A percentile compares a stretch with the other conserved stretches of the same genome.
Conservation (phyloP, 768 basidiomycete species). For the Xerocomellus intermedius region DNA sequence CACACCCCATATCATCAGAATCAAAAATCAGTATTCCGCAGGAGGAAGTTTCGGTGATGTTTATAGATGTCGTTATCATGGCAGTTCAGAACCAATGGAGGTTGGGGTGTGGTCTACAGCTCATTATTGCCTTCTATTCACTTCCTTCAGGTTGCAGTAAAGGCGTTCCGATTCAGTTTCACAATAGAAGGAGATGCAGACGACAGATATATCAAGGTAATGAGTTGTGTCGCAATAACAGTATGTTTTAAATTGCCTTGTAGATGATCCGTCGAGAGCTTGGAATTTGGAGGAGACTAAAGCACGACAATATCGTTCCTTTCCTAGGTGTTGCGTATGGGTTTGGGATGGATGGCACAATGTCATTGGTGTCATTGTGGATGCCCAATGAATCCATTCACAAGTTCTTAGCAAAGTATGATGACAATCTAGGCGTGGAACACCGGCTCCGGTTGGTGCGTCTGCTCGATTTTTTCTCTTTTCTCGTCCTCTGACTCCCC, state of each 20-base stretch:
- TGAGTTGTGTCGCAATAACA: accelerated
- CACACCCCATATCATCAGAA: neutral
- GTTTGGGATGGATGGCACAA: conserved; percentile 23
- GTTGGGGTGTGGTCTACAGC: neutral
- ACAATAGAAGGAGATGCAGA: neutral
- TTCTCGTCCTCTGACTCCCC: conserved; percentile 18
- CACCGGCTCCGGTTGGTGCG: conserved; percentile 18
- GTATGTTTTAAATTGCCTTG: accelerated
- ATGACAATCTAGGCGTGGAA: neutral
- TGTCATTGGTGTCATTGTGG: conserved; percentile 34
- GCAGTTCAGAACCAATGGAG: neutral
- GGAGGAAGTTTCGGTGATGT: conserved; percentile 5
- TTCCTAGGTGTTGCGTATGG: conserved; percentile 14
- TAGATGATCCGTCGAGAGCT: conserved; percentile 30
- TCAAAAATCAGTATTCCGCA: neutral
- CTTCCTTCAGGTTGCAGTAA: conserved; percentile 23
- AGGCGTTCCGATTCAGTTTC: conserved; percentile 14
- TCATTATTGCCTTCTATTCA: neutral
- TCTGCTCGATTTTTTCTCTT: conserved; percentile 3
- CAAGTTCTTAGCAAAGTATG: conserved; percentile 10
- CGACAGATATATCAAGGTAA: neutral
- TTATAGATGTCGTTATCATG: neutral
- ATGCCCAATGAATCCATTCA: conserved; percentile 27
- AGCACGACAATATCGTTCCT: conserved; percentile 26
- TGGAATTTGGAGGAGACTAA: conserved; percentile 28